Evolutionary conservation across 176 grass and related monocot genomes (phyloP), one percentile per base, ranked within the genome.

Genomic region (Areca catechu): DNA sequence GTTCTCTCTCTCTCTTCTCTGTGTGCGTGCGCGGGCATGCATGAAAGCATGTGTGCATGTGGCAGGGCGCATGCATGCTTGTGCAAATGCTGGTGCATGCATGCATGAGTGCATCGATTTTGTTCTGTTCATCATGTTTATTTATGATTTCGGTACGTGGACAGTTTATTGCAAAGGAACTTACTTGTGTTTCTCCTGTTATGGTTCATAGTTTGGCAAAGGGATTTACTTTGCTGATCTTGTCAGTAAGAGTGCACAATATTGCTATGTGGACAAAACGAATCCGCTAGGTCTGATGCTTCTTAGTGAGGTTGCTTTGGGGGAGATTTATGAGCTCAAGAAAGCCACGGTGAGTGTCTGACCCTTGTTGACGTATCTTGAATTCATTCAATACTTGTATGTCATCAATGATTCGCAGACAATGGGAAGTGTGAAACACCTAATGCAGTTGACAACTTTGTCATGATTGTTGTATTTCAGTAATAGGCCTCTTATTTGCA

Each of bases 221-320:
- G 91, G 91, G 2, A 63, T 96, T 49, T 96, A 96, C 80, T 96
- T 96, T 17, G 86, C 91, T 52, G 91, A 96, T 71, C 72, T 96
- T 63, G 83, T 80, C 61, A 96, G 91, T 74, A 96, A 96, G 80
- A 96, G 91, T 43, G 91, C 91, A 68, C 91, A 96, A 53, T 96
- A 96, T 53, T 96, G 91, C 70, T 82, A 49, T 34, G 86, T 96
- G 74, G 86, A 96, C 61, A 79, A 71, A 56, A 84, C 79, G 17
- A 76, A 90, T 68, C 83, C 91, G 12, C 78, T 90, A 14, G 86
- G 91, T 57, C 78, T 96, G 76, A 96, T 96, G 80, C 83, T 96
- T 82, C 80, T 96, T 60, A 87, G 86, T 63, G 91, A 96, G 71
- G 91, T 90, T 90, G 86, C 91, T 77, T 73, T 96, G 56, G 91